phyloP scores from a whole-genome alignment of 1,284 basidiomycete species.

The Erythrobasidium hasegawianum region DNA sequence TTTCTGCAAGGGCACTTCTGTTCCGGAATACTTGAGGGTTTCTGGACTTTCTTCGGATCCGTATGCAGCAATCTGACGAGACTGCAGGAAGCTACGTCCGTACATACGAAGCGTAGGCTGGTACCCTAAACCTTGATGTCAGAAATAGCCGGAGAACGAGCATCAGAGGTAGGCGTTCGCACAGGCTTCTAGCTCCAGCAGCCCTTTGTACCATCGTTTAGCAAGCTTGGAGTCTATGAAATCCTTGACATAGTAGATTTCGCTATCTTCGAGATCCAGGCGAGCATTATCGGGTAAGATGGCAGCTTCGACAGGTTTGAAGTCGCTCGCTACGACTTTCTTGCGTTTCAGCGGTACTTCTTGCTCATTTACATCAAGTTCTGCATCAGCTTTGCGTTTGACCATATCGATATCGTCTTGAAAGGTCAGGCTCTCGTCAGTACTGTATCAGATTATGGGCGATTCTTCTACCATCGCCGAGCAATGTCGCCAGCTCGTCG shows the following conservation, averaged over 20 bases:
- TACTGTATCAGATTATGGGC: slow-evolving; percentile 6
- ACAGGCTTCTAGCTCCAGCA: slow-evolving; percentile 52
- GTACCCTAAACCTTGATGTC: slow-evolving; percentile 48
- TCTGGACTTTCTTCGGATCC: slow-evolving; percentile 49
- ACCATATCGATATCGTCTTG: background rate
- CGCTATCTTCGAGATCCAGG: slow-evolving; percentile 38
- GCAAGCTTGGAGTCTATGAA: slow-evolving; percentile 49
- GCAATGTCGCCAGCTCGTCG: slow-evolving; percentile 19
- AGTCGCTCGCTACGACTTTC: slow-evolving; percentile 19
- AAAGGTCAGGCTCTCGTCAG: background rate
- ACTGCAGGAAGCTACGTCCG: slow-evolving; percentile 54
- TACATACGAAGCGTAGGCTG: slow-evolving; percentile 57
- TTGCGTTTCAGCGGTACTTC: slow-evolving; percentile 10
- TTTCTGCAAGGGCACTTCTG: slow-evolving; percentile 51
- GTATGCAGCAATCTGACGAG: slow-evolving; percentile 50
- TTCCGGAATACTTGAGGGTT: slow-evolving; percentile 53
- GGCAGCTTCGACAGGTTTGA: slow-evolving; percentile 21
- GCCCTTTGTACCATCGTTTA: slow-evolving; percentile 50
- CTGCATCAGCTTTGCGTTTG: slow-evolving; percentile 2
- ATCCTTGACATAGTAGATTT: slow-evolving; percentile 38
- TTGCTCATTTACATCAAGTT: background rate
- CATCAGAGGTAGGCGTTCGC: slow-evolving; percentile 28
- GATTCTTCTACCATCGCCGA: slow-evolving; percentile 4
- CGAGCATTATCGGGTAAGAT: slow-evolving; percentile 11
- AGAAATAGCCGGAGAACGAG: background rate